These are phyloP conservation scores for Salix arbutifolia DNA, from an alignment of 345 rosid species.

Conservation along the genomic window DNA sequence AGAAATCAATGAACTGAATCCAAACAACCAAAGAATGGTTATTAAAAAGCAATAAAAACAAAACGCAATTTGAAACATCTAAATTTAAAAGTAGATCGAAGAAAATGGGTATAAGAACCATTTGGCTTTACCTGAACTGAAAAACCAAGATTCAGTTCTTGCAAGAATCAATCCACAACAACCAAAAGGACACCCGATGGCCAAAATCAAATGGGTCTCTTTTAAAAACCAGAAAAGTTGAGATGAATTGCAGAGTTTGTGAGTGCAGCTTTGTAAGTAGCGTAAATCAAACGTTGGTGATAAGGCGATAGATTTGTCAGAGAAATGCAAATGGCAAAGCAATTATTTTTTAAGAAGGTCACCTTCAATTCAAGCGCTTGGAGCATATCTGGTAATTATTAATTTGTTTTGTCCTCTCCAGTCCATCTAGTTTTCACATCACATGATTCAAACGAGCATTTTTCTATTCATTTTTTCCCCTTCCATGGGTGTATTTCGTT, in stretches of 20 bases:
- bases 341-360: too few species aligned
- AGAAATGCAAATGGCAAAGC: neutral
- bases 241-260: neutral
- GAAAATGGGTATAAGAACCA: conserved; percentile 8
- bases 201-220: conserved; percentile 17
- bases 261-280: too few species aligned
- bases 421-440: too few species aligned
- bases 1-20: neutral
- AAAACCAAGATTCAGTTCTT: conserved; percentile 17
- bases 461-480: too few species aligned
- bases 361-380: neutral
- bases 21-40: neutral
- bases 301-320: neutral
- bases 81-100: conserved; percentile 17
- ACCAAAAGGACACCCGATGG: conserved; percentile 15
- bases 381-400: too few species aligned
- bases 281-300: neutral
- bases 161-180: conserved; percentile 27
- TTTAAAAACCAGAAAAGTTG: neutral
- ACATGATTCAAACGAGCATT: too few species aligned
- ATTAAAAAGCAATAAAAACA: neutral
- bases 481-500: too few species aligned
- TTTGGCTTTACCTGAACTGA: conserved; percentile 22
- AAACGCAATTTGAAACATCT: neutral
- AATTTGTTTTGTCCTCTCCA: too few species aligned